A percentile compares a stretch with the other conserved stretches of the same genome.
phyloP scores from a whole-genome alignment of 2,329 filamentous ascomycete species.

The Fusarium oligoseptatum region DNA sequence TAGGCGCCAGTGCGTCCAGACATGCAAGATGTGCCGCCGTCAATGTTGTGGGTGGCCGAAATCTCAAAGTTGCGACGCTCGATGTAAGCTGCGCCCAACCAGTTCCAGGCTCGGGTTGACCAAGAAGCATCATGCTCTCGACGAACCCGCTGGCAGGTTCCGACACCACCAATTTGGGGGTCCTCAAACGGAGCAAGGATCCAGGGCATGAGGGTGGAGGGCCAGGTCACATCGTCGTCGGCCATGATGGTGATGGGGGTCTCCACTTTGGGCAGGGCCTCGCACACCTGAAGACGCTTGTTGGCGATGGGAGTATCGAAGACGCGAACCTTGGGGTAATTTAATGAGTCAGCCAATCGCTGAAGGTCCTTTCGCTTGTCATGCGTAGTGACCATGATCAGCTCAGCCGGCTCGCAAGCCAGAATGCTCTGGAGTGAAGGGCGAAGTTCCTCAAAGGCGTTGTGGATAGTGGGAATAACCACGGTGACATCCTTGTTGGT shows the following conservation, averaged over 20 bases:
- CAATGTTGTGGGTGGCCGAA: constrained; percentile 93
- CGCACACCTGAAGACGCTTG: constrained; percentile 93
- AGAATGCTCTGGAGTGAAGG: constrained; percentile 85
- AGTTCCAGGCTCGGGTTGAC: constrained; percentile 81
- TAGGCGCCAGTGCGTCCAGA: constrained; percentile 95
- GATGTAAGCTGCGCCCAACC: constrained; percentile 91
- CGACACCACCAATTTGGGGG: constrained; percentile 85
- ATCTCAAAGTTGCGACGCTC: constrained; percentile 97
- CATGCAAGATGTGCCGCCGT: constrained; percentile 96
- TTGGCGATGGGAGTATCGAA: constrained; percentile 88
- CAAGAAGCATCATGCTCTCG: constrained; percentile 73
- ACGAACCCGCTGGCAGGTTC: constrained; percentile 88
- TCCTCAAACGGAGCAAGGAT: constrained; percentile 94
- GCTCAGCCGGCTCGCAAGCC: constrained; percentile 74
- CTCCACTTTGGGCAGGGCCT: constrained; percentile 86
- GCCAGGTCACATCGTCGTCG: constrained; percentile 97
- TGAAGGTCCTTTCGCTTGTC: constrained; percentile 79
- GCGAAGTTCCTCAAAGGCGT: constrained; percentile 84
- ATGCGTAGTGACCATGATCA: constrained; percentile 90
- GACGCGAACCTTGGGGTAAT: constrained; percentile 75
- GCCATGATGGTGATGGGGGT: constrained; percentile 92
- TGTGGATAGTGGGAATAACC: constrained; percentile 92
- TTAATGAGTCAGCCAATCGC: constrained; percentile 73
- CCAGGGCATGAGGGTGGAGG: constrained; percentile 87
- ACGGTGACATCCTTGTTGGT: constrained; percentile 90